phyloP scores from a whole-genome alignment of 106 monocot genomes.

The Dendrobium nobile region DNA sequence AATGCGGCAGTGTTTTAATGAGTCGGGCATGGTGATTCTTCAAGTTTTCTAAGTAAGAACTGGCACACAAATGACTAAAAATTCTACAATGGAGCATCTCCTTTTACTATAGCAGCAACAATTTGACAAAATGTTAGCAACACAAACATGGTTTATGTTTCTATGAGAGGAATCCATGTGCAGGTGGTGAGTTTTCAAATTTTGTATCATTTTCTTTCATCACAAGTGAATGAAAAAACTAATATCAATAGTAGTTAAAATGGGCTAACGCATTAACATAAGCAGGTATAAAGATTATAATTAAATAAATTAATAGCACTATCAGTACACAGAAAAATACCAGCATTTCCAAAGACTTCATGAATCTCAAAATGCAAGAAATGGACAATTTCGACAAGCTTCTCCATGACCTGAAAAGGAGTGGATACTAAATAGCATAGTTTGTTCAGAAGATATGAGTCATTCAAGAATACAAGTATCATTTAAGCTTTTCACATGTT shows the following conservation, averaged over 20 bases:
- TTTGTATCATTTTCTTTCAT: neutral
- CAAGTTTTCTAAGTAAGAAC: neutral
- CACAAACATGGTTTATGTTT: constrained; percentile 5
- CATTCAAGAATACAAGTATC: constrained; percentile 8
- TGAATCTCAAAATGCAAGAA: constrained; percentile 70
- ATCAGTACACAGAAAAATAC: constrained; percentile 28
- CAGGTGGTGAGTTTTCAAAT: neutral
- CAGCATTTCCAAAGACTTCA: constrained; percentile 56
- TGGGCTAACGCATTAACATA: neutral
- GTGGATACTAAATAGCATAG: neutral
- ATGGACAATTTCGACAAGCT: constrained; percentile 81
- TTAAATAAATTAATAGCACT: constrained; percentile 1
- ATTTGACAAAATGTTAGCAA: too few relatives aligned
- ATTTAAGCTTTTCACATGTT: constrained; percentile 71
- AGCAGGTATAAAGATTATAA: neutral
- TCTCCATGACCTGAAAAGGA: constrained; percentile 78
- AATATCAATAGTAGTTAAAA: neutral
- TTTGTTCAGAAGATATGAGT: neutral
- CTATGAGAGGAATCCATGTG: neutral
- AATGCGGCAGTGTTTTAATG: neutral
- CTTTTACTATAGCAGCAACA: neutral
- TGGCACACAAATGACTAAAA: neutral
- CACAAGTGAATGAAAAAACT: neutral
- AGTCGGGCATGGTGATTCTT: neutral
- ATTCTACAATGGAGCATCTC: neutral